Percentiles rank a stretch among this genome's conserved stretches.
Evolutionary conservation across 495 filamentous ascomycete species (phyloP).

Genomic region (Podospora pseudoanserina): DNA sequence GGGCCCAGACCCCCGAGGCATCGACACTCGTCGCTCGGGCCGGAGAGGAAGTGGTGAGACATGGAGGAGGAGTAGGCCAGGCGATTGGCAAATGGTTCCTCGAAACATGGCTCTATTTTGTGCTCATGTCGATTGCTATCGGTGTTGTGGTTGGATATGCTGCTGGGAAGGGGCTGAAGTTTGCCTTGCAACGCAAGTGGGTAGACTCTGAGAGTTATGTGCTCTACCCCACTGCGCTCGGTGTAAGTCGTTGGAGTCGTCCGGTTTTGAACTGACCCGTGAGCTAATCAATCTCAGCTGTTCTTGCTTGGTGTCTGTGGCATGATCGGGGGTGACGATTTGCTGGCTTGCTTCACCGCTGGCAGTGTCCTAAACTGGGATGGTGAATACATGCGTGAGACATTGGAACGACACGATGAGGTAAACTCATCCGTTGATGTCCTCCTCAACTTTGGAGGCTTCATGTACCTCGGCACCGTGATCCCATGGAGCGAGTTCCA

Average conservation of each 20-base stretch:
- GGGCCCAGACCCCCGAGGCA: constrained; percentile 38
- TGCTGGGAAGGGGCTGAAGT: constrained; percentile 59
- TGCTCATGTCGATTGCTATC: constrained; percentile 68
- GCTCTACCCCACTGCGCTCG: constrained; percentile 77
- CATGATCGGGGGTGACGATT: constrained; percentile 83
- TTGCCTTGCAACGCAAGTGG: constrained; percentile 55
- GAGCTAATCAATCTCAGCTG: constrained; percentile 23
- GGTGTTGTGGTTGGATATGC: constrained; percentile 64
- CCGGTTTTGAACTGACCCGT: too few relatives aligned
- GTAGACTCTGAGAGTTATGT: constrained; percentile 84
- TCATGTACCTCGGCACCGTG: constrained; percentile 82
- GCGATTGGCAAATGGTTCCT: constrained; percentile 76
- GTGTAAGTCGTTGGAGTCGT: constrained; percentile 39
- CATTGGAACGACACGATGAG: constrained; percentile 66
- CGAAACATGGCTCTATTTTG: constrained; percentile 77
- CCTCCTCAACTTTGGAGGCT: constrained; percentile 68
- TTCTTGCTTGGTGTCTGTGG: constrained; percentile 80
- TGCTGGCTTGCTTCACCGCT: constrained; percentile 87
- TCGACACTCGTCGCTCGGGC: constrained; percentile 40
- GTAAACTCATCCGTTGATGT: constrained; percentile 82
- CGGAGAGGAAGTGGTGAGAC: constrained; percentile 41
- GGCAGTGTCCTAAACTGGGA: constrained; percentile 83
- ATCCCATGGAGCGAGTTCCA: constrained; percentile 64
- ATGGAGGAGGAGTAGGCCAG: constrained; percentile 52
- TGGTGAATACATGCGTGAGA: constrained; percentile 82